Base-by-base conservation (phyloP, 2,329 filamentous ascomycete species). In the Penicillium sp. region DNA sequence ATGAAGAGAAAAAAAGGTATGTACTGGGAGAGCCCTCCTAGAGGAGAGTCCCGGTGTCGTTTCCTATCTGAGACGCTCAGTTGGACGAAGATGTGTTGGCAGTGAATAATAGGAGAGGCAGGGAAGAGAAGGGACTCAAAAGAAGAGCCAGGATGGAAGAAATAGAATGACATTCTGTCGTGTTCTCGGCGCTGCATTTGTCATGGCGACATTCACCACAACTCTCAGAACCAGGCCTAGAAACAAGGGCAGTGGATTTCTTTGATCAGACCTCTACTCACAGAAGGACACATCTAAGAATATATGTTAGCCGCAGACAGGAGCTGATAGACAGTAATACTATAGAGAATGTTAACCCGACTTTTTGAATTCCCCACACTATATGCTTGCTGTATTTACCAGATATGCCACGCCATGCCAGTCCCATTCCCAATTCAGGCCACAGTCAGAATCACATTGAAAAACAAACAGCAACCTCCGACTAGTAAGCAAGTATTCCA, bases 361-460 rank as follows among this genome's bases (percentile, higher is more conserved):
- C 60, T 62, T 62, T 62, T 62, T 26, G 44, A 48, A 53, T 56
- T 62, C 44, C 44, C 49, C 50, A 19, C 47, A 50, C 45, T 58
- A 55, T 55, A 55, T 62, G 60, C 55, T 50, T 62, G 60, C 55
- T 55, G 49, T 41, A 54, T 57, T 48, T 54, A 48, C 60, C 50
- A 58, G 29, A 58, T 62, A 58, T 58, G 54, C 54, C 54, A 56
- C 26, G 21, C 48, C 59, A 41, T 31, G 23, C 58, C 44, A 23
- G 47, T 38, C 49, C 49, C 31, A 35, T 38, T 50, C 53, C 23
- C 29, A 46, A 41, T 41, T 17, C 11, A 9, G 5, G 15, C 13
- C 11, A 41, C 15, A 41, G 13, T 15, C 35, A 41, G 11, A 41
- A 41, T 41, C 35, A 41, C 35, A 13, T 15, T 11, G 5, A 15